Evolutionary conservation across 164 flowering plant genomes (phyloP), one percentile per base, ranked within the genome.

Genomic region (Nelumbo lutea): DNA sequence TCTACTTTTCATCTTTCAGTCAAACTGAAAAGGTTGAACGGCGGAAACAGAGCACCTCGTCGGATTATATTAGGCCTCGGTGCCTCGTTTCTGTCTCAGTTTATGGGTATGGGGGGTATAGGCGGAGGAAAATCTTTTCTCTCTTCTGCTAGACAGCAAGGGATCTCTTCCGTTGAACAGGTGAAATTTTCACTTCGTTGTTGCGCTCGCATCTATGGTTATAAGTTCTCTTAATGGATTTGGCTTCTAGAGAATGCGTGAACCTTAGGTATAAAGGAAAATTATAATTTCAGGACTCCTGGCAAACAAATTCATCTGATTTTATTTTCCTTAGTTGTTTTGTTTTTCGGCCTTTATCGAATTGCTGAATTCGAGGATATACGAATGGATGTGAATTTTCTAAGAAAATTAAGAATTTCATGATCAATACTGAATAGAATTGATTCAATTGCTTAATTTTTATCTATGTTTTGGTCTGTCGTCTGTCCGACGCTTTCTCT

Each of bases 41-140:
- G n/a, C 45, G 58, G 70, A 59, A 51, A 47, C 1, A 69, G 72
- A 65, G 58, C 67, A 1, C 72, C 76, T 65, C 91, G 93, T 47
- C 85, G 91, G 7, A 7, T 87, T 56, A 47, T 88, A 3, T 69
- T 92, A 39, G 90, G 92, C 5, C 2, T 88, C 38, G 94, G 94
- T 11, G 81, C 70, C 50, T 80, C 88, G 1, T 81, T 86, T 70
- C 78, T 80, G 72, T 72, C 79, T 55, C 90, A 85, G 73, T 77
- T 86, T 45, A 11, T 77, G 77, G 74, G 68, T 45, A 87, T 88
- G 91, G 78, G 82, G 39, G 77, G 75, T 51, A 58, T 71, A 40
- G 51, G 64, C 48, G 81, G 79, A 11, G 80, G 77, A 51, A 84
- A 79, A 43, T 82, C 84, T 44, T 84, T 86, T 75, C 5, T 83